Evolutionary conservation across 805 yeast genomes (phyloP), one percentile per base, ranked within the genome.

Genomic region (Blastobotrys peoriensis): DNA sequence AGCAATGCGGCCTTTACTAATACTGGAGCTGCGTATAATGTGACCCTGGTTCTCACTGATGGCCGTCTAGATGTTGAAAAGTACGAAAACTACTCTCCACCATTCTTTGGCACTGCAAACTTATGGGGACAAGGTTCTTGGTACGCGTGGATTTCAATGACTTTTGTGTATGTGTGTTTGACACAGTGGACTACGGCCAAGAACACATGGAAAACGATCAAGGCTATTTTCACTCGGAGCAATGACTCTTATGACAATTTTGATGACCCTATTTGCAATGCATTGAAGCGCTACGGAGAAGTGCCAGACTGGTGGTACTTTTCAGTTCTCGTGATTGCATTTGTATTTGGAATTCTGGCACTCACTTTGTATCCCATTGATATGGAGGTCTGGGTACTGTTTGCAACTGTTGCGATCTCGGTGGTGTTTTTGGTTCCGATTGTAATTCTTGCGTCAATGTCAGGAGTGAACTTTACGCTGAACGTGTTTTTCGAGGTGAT

Each of bases 361-460:
- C 67, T 57, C 47, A 72, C 72, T 48, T 72, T 74, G 2, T 76
- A 68, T 49, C 65, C 72, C 45, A 66, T 66, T 55, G 62, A 57
- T 46, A 56, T 61, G 4, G 63, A 63, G 10, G 70, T 77, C 16
- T 81, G 81, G 79, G 80, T 81, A 2, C 64, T 81, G 25, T 72
- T 82, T 49, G 71, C 80, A 49, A 77, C 80, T 1, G 64, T 81
- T 10, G 63, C 68, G 4, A 70, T 81, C 51, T 75, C 76, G 44
- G 60, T 76, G 33, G 59, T 78, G 15, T 78, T 81, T 58, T 63
- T 82, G 49, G 62, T 81, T 30, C 88, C 88, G n/a, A 67, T 79
- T 21, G 78, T 82, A 3, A 66, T 82, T 9, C 70, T 82, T 43
- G 73, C 74, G 18, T 78, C 86, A 2, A 73, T 76, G 23, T 78